Base-by-base conservation (phyloP, 208 protist genomes). In the Chromosphaera perkinsii region DNA sequence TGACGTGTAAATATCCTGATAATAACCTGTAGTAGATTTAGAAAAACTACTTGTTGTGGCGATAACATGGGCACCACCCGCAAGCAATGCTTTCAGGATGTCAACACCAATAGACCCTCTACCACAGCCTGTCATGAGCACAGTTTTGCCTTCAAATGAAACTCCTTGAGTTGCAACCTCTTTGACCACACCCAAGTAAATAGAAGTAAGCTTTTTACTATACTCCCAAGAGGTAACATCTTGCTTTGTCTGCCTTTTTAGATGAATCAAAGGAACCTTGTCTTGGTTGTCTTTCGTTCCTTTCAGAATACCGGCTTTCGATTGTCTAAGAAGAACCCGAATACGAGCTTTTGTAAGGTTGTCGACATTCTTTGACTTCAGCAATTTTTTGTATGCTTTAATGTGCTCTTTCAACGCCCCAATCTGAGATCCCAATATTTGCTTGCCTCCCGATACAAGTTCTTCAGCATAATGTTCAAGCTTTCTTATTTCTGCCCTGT, bases 91-190 rank as follows among this genome's bases (percentile, higher is more conserved):
- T 9, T 76, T 66, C n/a, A 85, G n/a, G n/a, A 83, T 29, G 20
- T 78, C 70, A 22, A 43, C 45, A 17, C 81, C 84, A 57, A 88
- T 88, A 31, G 75, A 83, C 36, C 73, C 79, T 4, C 31, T 33
- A 27, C 84, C 84, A 42, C 69, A 76, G 31, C 84, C 84, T 17
- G 84, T 88, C 36, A 85, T 63, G 33, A 87, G 82, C 31, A 74
- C 81, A 24, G 49, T 64, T 64, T 85, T 80, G 48, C 69, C 79
- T 22, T 42, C 52, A 43, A 87, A 83, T 29, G 58, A 74, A 37
- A 88, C 40, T 36, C 82, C 82, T 26, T 47, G 33, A 22, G 26
- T 32, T 12, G 74, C 72, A 27, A 86, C 75, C 17, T 77, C n/a
- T 17, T 31, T 14, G 7, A 72, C 29, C 14, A 37, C 51, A 35